Evolutionary conservation across 1,139 yeast genomes (phyloP).

Genomic region (Diutina neorugosa): DNA sequence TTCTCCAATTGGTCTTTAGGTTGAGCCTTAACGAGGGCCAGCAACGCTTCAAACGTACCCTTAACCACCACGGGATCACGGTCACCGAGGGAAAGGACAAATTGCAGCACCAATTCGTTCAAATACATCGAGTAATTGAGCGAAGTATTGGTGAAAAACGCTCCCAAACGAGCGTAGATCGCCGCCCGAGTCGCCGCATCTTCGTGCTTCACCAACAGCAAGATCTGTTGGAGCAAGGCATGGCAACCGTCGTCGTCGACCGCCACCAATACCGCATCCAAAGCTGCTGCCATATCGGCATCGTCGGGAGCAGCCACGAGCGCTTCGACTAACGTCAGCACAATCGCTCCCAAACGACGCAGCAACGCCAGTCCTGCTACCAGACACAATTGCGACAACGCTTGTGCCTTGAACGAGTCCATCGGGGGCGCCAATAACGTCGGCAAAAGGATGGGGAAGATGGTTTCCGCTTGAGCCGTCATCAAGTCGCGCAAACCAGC

Average conservation of each 20-base stretch:
- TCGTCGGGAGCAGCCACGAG: conserved; percentile 31
- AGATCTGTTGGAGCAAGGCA: conserved; percentile 71
- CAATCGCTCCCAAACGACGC: conserved; percentile 57
- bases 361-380: conserved; percentile 83
- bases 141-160: conserved; percentile 40
- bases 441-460: conserved; percentile 90
- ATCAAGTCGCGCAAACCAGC: conserved; percentile 92
- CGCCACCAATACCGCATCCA: conserved; percentile 59
- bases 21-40: conserved; percentile 57
- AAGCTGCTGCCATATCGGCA: conserved; percentile 33
- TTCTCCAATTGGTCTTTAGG: conserved; percentile 60
- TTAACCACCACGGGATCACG: conserved; percentile 49
- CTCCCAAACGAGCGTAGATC: conserved; percentile 57
- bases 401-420: conserved; percentile 72
- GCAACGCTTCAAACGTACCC: conserved; percentile 58
- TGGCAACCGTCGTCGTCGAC: conserved; percentile 78
- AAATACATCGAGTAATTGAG: conserved; percentile 67
- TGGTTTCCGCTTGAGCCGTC: conserved; percentile 80
- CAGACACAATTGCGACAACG: conserved; percentile 78
- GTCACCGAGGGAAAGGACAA: conserved; percentile 67
- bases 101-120: conserved; percentile 62
- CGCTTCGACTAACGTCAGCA: conserved; percentile 61
- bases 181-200: conserved; percentile 55
- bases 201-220: conserved; percentile 68
- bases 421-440: conserved; percentile 74